These are phyloP conservation scores for Sesbania bispinosa DNA, from an alignment of 306 rosid species.

Conservation along the genomic window DNA sequence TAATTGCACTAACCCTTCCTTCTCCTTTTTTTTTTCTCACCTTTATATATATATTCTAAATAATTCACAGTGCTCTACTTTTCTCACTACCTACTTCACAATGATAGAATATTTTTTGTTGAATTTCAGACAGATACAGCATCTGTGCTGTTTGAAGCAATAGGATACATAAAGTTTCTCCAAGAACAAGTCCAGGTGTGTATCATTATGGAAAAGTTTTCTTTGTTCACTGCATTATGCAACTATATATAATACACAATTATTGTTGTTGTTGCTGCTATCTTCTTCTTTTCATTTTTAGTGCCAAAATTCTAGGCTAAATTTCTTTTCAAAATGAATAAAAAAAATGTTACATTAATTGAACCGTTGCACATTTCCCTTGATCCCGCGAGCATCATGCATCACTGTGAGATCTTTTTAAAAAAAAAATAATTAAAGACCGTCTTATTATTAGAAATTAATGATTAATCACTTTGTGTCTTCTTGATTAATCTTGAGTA, in stretches of 20 bases:
- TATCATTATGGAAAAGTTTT: slow-evolving; percentile 15
- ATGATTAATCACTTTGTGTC: not conserved
- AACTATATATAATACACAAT: slow-evolving; percentile 7
- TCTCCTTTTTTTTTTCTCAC: not conserved
- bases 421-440: not conserved
- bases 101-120: not conserved
- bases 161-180: slow-evolving; percentile 80
- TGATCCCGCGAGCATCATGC: slow-evolving; percentile 1
- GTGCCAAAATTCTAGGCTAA: not conserved
- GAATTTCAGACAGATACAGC: slow-evolving; percentile 90
- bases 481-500: not conserved
- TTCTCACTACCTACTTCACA: slow-evolving; percentile 25
- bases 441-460: not conserved
- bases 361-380: slow-evolving; percentile 4
- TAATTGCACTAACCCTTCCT: slow-evolving; percentile 22
- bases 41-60: not conserved
- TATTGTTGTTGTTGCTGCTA: slow-evolving; percentile 12
- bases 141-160: slow-evolving; percentile 87
- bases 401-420: not conserved
- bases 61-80: slow-evolving; percentile 35
- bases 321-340: not conserved
- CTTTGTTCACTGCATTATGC: slow-evolving; percentile 17
- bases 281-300: slow-evolving; percentile 1
- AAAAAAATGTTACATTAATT: not conserved
- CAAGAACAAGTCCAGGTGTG: slow-evolving; percentile 88